Evolutionary conservation across 176 grass and related monocot species (phyloP).

Genomic region (Aegilops sharonensis): DNA sequence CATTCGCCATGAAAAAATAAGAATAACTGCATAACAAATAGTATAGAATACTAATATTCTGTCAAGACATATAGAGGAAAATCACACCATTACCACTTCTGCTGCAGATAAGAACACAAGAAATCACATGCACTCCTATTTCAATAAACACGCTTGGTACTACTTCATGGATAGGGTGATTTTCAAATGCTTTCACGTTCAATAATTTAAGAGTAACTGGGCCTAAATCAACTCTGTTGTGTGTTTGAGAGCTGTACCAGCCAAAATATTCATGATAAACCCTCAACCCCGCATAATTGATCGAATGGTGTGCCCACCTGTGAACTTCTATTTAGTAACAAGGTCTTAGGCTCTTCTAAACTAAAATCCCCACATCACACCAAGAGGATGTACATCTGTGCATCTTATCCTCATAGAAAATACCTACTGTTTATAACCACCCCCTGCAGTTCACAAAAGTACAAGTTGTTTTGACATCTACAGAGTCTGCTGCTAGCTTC

Average conservation of each 20-base stretch:
- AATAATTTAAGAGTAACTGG: background rate
- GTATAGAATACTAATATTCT: background rate
- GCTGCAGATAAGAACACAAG: background rate
- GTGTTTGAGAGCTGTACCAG: background rate
- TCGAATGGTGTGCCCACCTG: background rate
- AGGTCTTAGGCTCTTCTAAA: background rate
- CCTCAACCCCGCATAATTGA: background rate
- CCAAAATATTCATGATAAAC: background rate
- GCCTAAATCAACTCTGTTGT: too few relatives aligned
- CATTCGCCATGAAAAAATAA: background rate
- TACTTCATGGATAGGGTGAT: background rate
- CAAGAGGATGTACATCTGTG: background rate
- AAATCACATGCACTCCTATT: too few relatives aligned
- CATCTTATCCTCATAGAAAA: too few relatives aligned
- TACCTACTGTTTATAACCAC: too few relatives aligned
- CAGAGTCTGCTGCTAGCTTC: too few relatives aligned
- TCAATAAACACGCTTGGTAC: too few relatives aligned
- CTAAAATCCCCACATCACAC: background rate
- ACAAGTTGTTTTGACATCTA: too few relatives aligned
- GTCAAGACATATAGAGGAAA: slow-evolving; percentile 1
- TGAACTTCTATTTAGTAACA: background rate
- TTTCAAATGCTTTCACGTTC: background rate
- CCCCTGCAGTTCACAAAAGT: too few relatives aligned
- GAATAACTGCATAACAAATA: background rate
- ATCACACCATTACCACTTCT: background rate